Conservation (phyloP, 73 alveolate genomes). For the Uronychia binucleata region DNA sequence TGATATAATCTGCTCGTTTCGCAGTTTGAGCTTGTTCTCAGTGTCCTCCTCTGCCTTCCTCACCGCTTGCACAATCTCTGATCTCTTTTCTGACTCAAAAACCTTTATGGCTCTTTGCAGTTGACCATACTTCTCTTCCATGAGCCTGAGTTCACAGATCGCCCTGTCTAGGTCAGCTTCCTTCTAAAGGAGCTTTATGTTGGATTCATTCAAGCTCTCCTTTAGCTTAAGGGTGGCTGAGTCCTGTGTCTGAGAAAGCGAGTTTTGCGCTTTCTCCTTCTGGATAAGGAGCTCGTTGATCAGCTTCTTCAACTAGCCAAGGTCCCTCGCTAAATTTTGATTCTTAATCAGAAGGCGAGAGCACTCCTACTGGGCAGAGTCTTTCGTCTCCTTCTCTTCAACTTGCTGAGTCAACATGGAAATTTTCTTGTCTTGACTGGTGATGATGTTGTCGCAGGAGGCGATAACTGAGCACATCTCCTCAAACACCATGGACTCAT, state of each 20-base stretch:
- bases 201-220: background rate
- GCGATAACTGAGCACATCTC: background rate
- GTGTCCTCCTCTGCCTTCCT: constrained; percentile 42
- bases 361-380: background rate
- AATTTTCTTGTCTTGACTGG: constrained; percentile 8
- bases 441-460: constrained; percentile 9
- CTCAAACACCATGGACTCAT: background rate
- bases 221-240: background rate
- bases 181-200: background rate
- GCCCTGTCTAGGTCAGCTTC: background rate
- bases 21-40: constrained; percentile 20
- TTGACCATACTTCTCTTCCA: constrained; percentile 24
- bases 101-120: constrained; percentile 16
- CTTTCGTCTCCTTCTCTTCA: constrained; percentile 2
- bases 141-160: background rate
- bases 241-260: background rate
- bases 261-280: background rate
- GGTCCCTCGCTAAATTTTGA: background rate
- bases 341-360: background rate
- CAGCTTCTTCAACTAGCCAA: background rate
- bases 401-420: background rate
- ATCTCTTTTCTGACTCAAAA: constrained; percentile 10
- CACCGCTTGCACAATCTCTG: constrained; percentile 1
- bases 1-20: constrained; percentile 35
- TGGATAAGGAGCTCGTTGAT: background rate